Base-by-base conservation (phyloP, 768 basidiomycete genomes). In the Lentinus tigrinus region DNA sequence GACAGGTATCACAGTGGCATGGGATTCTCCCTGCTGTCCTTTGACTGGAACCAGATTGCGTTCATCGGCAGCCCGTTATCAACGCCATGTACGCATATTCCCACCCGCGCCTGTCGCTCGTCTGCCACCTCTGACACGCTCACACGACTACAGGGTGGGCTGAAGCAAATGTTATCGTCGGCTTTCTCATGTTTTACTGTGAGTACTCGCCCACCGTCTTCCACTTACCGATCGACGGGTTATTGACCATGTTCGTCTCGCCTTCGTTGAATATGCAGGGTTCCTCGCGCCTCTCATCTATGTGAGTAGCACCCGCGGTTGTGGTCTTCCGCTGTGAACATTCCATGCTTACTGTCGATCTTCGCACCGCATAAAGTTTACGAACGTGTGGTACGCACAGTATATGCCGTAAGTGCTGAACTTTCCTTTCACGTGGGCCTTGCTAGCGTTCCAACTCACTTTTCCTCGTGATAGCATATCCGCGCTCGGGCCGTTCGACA, bases 41-140 rank as follows among this genome's bases (percentile, higher is more conserved):
- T 91, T 65, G 89, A 91, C 62, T 92, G 89, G 89, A 77, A 85
- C 49, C 83, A 88, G 67, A 88, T 91, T 52, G 84, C 86, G 4
- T 89, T 82, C 55, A 83, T 83, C 55, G 85, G 85, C 13, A 83
- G 83, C 59, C 85, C 85, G 81, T 81, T 67, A 65, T 81, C 75
- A 16, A 50, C 60, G 11, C 60, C 52, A 13, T 55, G 54, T 56
- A 26, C 3, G 59, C 28, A 13, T 23, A 1, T 2, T 31, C 11
- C 31, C 31, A 6, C 6, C 31, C 31, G 31, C 31, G 1, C 31
- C 31, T 31, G 31, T 11, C 31, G 11, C 47, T 21, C 31, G 7
- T 23, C 52, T 5, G 10, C 10, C 43, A 3, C 17, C 16, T 23
- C 44, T 26, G 44, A 17, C 28, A n/a, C 21, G 7, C 44, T 37